These are phyloP conservation scores for Boehmeria nivea DNA, from an alignment of 306 rosid species.

Conservation along the genomic window DNA sequence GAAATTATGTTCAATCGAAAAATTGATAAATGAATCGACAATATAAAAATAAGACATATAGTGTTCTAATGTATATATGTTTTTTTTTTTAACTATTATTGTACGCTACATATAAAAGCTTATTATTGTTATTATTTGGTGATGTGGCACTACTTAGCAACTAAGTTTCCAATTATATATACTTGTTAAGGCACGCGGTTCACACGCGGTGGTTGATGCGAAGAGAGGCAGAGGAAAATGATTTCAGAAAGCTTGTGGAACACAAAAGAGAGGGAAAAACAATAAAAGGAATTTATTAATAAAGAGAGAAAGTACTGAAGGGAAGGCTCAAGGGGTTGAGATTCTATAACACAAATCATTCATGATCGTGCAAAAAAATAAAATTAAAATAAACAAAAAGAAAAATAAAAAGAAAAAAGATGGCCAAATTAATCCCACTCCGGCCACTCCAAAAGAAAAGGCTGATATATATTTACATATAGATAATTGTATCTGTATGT, in stretches of 20 bases:
- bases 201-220: constrained; percentile 5
- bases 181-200: constrained; percentile 13
- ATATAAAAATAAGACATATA: too few species aligned
- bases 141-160: constrained; percentile 8
- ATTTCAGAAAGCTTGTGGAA: constrained; percentile 10
- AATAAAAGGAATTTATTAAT: neutral
- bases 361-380: neutral
- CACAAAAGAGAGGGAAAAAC: constrained; percentile 2
- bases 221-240: too few species aligned
- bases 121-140: neutral
- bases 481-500: too few species aligned
- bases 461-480: too few species aligned
- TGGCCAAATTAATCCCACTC: constrained; percentile 1
- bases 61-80: too few species aligned
- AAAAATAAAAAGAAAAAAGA: neutral
- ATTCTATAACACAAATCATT: constrained; percentile 8
- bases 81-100: too few species aligned
- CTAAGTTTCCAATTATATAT: neutral
- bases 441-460: constrained; percentile 8
- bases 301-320: neutral
- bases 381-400: neutral
- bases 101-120: neutral
- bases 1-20: too few species aligned
- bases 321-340: neutral
- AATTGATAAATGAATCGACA: too few species aligned